Percentiles rank a stretch among this genome's conserved stretches.
These are phyloP conservation scores for Hymenoscyphus linearis DNA, from an alignment of 2,329 filamentous ascomycete species.

Conservation along the genomic window DNA sequence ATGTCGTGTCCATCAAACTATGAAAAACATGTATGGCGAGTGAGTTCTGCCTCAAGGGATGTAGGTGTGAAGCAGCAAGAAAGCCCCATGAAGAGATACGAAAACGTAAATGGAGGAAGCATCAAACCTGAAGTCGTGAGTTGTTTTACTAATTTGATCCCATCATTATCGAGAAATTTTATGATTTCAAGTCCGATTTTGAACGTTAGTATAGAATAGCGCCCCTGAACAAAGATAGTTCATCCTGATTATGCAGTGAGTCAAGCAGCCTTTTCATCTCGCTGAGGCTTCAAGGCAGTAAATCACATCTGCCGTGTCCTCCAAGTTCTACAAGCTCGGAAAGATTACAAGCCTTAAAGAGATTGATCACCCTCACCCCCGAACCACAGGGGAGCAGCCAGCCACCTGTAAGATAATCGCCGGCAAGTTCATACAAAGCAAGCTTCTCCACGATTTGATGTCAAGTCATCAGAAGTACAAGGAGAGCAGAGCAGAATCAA, in stretches of 20 bases:
- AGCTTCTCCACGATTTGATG: not conserved
- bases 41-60: not conserved
- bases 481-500: not conserved
- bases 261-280: not conserved
- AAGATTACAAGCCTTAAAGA: not conserved
- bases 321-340: not conserved
- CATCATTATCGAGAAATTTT: not conserved
- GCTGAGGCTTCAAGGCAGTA: not conserved
- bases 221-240: not conserved
- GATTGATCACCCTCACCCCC: not conserved
- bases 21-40: not conserved
- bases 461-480: not conserved
- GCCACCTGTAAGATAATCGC: not conserved
- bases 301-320: not conserved
- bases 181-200: not conserved
- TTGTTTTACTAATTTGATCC: too few species aligned
- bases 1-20: not conserved
- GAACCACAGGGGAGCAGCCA: not conserved
- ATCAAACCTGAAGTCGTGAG: too few species aligned
- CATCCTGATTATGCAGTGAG: not conserved
- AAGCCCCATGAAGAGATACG: not conserved
- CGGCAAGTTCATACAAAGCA: not conserved
- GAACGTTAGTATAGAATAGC: not conserved
- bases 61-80: not conserved
- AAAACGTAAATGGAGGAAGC: not conserved